Percentiles rank a stretch among this genome's conserved stretches.
These are phyloP conservation scores for Lagerstroemia speciosa DNA, from an alignment of 345 rosid species.

Conservation along the genomic window DNA sequence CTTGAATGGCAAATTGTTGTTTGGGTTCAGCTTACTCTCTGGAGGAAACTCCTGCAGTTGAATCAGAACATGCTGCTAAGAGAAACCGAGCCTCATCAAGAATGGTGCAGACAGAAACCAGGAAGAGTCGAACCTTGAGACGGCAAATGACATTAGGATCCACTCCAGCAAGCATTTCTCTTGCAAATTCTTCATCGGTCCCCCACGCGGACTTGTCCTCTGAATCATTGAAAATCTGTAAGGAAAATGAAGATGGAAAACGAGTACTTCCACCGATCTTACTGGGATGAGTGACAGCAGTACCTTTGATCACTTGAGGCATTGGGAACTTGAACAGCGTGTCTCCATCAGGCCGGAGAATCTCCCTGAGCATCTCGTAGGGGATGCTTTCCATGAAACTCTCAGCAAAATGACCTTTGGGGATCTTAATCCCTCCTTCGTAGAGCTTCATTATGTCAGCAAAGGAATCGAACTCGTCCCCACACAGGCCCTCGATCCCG, in stretches of 20 bases:
- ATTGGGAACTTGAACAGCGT: slow-evolving; percentile 41
- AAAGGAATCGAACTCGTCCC: slow-evolving; percentile 44
- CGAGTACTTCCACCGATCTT: not conserved
- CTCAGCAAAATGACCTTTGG: slow-evolving; percentile 30
- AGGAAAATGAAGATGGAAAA: not conserved
- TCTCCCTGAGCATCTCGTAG: slow-evolving; percentile 43
- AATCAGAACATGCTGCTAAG: not conserved
- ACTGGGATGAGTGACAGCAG: not conserved
- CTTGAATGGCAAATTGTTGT: slow-evolving; percentile 41
- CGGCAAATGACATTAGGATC: slow-evolving; percentile 52
- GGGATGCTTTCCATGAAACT: slow-evolving; percentile 31
- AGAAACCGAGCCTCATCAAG: not conserved
- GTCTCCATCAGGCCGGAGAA: slow-evolving; percentile 45
- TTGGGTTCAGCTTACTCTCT: slow-evolving; percentile 47
- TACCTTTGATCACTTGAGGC: slow-evolving; percentile 75
- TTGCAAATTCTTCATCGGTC: slow-evolving; percentile 65
- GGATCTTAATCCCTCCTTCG: slow-evolving; percentile 44
- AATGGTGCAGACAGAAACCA: not conserved
- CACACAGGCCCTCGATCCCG: slow-evolving; percentile 34
- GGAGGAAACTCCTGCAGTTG: slow-evolving; percentile 63
- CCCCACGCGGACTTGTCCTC: slow-evolving; percentile 63
- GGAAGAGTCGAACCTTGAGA: slow-evolving; percentile 29
- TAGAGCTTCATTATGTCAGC: slow-evolving; percentile 50
- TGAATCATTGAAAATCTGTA: slow-evolving; percentile 14
- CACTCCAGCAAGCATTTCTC: slow-evolving; percentile 81